Percentiles rank a stretch among this genome's conserved stretches.
These are phyloP conservation scores for Malbranchea zuffiana DNA, from an alignment of 2,329 filamentous ascomycete species.

Conservation along the genomic window DNA sequence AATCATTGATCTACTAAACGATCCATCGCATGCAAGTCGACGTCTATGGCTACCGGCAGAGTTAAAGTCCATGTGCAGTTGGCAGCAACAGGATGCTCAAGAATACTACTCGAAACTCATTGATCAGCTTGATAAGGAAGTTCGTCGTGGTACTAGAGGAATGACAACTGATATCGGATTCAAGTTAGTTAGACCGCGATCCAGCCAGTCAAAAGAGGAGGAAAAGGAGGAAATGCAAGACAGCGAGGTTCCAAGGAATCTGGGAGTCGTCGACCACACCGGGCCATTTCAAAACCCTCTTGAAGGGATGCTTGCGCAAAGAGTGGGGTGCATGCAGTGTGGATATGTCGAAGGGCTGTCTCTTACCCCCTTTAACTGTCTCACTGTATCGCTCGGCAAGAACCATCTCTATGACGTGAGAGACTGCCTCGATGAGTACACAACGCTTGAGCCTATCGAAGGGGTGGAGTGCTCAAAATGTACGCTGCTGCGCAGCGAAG, in stretches of 20 bases:
- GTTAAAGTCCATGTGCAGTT: conserved; percentile 86
- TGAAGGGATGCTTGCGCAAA: conserved; percentile 76
- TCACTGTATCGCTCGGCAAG: conserved; percentile 70
- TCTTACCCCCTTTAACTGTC: conserved; percentile 85
- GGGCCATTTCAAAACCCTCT: conserved; percentile 57
- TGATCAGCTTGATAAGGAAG: conserved; percentile 72
- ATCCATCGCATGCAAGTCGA: conserved; percentile 58
- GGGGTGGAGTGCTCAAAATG: conserved; percentile 89
- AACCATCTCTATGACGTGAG: conserved; percentile 58
- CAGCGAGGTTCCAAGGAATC: conserved; percentile 6
- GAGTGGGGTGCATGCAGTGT: conserved; percentile 76
- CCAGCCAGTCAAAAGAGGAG: conserved; percentile 11
- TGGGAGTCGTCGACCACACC: conserved; percentile 8
- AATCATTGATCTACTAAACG: conserved; percentile 60
- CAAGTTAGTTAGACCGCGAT: conserved; percentile 18
- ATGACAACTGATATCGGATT: conserved; percentile 36
- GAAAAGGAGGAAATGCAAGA: conserved; percentile 14
- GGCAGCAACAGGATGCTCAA: conserved; percentile 94
- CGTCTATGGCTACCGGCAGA: conserved; percentile 71
- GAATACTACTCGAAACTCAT: conserved; percentile 91
- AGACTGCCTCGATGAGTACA: conserved; percentile 75
- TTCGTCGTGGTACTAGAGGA: conserved; percentile 42
- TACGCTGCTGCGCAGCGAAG: conserved; percentile 55
- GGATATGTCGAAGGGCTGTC: conserved; percentile 79
- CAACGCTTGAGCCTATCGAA: conserved; percentile 70